Conservation (phyloP, 805 yeast species). For the Zygoascus flipseniorum region DNA sequence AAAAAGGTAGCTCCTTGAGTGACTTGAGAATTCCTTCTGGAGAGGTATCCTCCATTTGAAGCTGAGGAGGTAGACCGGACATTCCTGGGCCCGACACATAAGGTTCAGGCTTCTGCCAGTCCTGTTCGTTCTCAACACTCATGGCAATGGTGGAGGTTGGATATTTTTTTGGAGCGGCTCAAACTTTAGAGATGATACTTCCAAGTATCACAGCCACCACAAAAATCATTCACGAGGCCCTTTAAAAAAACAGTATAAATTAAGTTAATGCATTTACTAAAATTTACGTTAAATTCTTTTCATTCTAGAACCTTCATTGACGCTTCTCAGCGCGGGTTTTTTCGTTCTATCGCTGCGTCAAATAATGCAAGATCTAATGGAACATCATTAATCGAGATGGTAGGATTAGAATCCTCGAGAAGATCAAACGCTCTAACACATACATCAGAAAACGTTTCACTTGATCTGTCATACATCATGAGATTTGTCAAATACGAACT, state of each 20-base stretch:
- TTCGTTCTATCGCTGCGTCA: conserved; percentile 41
- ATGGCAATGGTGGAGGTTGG: neutral
- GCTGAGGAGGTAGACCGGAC: conserved; percentile 75
- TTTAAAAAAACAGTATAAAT: neutral
- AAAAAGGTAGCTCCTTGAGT: conserved; percentile 79
- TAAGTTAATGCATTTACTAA: neutral
- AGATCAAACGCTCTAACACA: conserved; percentile 45
- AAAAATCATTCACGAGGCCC: neutral
- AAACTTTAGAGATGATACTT: neutral
- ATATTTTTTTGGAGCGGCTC: neutral
- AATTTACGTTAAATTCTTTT: neutral
- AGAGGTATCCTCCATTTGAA: conserved; percentile 35
- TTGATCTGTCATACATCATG: conserved; percentile 22
- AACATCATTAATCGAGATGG: conserved; percentile 41
- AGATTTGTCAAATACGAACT: conserved; percentile 18
- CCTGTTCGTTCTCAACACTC: neutral
- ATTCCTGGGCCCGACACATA: conserved; percentile 47
- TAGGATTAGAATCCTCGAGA: conserved; percentile 48
- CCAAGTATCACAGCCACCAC: neutral
- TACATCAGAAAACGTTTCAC: conserved; percentile 30
- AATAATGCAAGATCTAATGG: conserved; percentile 47
- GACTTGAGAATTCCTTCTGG: conserved; percentile 71
- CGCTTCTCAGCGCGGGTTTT: conserved; percentile 30
- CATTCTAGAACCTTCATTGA: neutral
- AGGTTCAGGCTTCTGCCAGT: conserved; percentile 28